These are phyloP conservation scores for Magnusiomyces starmeri DNA, from an alignment of 1,139 yeast genomes.

Conservation along the genomic window DNA sequence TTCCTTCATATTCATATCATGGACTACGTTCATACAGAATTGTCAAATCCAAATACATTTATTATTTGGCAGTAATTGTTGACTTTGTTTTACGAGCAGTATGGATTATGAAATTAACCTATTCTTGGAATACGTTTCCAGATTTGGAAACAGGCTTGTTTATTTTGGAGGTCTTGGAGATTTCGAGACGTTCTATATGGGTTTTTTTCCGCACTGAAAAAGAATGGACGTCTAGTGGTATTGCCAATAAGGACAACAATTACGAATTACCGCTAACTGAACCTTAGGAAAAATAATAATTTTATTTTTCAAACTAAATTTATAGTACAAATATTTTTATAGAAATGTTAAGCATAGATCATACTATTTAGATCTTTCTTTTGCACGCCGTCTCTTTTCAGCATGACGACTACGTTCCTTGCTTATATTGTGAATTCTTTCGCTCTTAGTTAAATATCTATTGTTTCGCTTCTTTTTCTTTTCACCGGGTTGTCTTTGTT, in stretches of 20 bases:
- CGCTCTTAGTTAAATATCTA: slow-evolving; percentile 73
- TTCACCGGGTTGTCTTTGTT: slow-evolving; percentile 21
- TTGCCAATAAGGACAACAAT: background rate
- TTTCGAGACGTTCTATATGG: slow-evolving; percentile 85
- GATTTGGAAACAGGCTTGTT: slow-evolving; percentile 57
- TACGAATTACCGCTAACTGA: slow-evolving; percentile 1
- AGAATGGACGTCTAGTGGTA: slow-evolving; percentile 41
- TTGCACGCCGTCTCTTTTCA: slow-evolving; percentile 16
- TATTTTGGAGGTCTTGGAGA: slow-evolving; percentile 61
- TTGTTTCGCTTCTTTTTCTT: slow-evolving; percentile 68
- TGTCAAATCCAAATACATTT: slow-evolving; percentile 31
- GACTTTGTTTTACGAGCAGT: slow-evolving; percentile 65
- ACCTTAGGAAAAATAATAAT: background rate
- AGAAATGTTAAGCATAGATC: background rate
- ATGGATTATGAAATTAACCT: slow-evolving; percentile 55
- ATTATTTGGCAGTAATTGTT: slow-evolving; percentile 47
- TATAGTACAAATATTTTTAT: slow-evolving; percentile 6
- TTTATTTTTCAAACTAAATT: background rate
- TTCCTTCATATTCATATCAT: slow-evolving; percentile 15
- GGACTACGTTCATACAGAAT: slow-evolving; percentile 15
- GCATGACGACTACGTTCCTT: slow-evolving; percentile 41
- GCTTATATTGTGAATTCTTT: slow-evolving; percentile 59
- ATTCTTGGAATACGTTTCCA: slow-evolving; percentile 28
- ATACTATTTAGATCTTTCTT: slow-evolving; percentile 3
- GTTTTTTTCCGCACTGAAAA: slow-evolving; percentile 74